Percentiles rank a stretch among this genome's conserved stretches.
These are phyloP conservation scores for Hanseniaspora opuntiae DNA, from an alignment of 805 yeast genomes.

Conservation along the genomic window DNA sequence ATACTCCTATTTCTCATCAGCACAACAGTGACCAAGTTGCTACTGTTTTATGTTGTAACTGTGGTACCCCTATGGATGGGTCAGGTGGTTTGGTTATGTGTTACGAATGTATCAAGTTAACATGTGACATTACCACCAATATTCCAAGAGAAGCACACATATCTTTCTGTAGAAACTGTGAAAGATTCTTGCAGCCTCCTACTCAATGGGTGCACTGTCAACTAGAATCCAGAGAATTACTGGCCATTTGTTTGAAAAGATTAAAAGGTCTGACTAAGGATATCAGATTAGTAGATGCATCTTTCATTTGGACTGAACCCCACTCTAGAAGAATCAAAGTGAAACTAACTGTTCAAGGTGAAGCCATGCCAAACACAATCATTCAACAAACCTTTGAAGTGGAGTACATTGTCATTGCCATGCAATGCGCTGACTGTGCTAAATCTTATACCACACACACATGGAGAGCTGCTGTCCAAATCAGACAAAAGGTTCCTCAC, in stretches of 20 bases:
- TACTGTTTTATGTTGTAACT: conserved; percentile 91
- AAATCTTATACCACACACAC: conserved; percentile 91
- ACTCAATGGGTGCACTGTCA: conserved; percentile 83
- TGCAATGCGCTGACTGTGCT: conserved; percentile 98
- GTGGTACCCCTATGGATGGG: conserved; percentile 98
- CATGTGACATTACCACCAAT: conserved; percentile 86
- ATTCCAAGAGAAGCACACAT: conserved; percentile 87
- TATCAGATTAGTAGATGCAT: conserved; percentile 80
- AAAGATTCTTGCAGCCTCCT: conserved; percentile 89
- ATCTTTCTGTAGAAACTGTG: conserved; percentile 94
- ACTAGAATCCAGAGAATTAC: conserved; percentile 79
- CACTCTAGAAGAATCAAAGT: conserved; percentile 90
- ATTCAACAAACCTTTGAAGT: conserved; percentile 91
- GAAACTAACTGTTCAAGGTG: conserved; percentile 90
- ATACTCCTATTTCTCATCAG: conserved; percentile 27
- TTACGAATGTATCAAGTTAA: conserved; percentile 87
- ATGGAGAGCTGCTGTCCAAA: conserved; percentile 95
- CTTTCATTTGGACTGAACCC: conserved; percentile 97
- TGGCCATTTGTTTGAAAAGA: conserved; percentile 80
- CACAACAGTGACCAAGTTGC: conserved; percentile 37
- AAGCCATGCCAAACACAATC: conserved; percentile 81
- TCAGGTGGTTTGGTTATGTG: conserved; percentile 89
- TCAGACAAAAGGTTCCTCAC: conserved; percentile 93
- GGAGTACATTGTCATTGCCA: conserved; percentile 81
- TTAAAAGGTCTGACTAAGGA: conserved; percentile 67